Conservation (phyloP, 163 green algal genomes). For the Chlamydomonas reinhardtii region DNA sequence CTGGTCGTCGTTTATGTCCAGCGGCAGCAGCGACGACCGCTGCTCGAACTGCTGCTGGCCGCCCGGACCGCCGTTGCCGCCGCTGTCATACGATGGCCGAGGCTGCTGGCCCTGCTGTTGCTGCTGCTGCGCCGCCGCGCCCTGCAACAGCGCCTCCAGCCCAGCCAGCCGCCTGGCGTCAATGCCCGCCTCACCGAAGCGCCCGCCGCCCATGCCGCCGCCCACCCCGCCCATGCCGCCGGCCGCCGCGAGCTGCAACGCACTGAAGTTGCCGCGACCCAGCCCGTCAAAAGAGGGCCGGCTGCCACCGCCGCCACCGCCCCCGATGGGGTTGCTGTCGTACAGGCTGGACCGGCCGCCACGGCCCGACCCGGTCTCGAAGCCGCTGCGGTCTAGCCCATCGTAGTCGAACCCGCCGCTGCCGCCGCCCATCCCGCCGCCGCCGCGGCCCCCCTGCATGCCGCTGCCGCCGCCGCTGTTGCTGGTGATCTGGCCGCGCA, state of each 20-base stretch:
- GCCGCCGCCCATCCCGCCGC: no score
- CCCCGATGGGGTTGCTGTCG: neutral
- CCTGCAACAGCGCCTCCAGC: slow-evolving; percentile 25
- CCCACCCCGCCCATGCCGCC: no score
- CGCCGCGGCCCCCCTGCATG: no score
- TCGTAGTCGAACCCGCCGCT: neutral
- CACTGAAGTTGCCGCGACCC: no score
- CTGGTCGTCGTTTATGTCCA: slow-evolving; percentile 22
- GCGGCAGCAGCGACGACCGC: slow-evolving; percentile 15
- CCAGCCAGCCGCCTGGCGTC: neutral
- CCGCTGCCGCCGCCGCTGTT: neutral
- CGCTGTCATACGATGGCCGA: neutral
- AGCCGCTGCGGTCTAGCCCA: neutral
- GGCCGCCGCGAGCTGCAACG: no score
- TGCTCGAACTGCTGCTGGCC: slow-evolving; percentile 12
- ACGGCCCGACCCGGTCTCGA: no score
- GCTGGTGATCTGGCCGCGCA: no score
- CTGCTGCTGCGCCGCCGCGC: neutral
- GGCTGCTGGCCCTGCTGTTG: neutral
- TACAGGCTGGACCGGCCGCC: neutral
- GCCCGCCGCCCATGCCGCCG: neutral
- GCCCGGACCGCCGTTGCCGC: neutral
- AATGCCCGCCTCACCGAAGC: neutral
- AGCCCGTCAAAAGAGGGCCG: no score
- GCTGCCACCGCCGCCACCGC: neutral